A percentile compares a stretch with the other conserved stretches of the same genome.
Evolutionary conservation across 192 early-diverging fungal genomes (phyloP).

Genomic region (Allomyces macrogynus): DNA sequence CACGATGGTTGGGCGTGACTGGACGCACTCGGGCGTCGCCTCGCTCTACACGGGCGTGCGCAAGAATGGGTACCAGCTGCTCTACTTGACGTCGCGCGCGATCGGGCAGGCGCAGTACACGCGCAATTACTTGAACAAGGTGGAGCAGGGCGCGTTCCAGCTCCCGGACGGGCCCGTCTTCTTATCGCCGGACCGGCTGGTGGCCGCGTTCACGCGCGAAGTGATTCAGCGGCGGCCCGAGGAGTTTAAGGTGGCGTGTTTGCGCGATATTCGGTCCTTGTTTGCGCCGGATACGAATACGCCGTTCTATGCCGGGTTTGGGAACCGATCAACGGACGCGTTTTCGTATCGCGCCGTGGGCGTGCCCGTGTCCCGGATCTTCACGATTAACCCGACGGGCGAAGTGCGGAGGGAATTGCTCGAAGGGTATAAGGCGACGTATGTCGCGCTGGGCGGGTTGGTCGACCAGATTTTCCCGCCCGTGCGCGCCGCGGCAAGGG

Average conservation of each 20-base stretch:
- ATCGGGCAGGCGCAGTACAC: conserved; percentile 89
- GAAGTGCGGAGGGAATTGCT: conserved; percentile 80
- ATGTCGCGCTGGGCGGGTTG: conserved; percentile 72
- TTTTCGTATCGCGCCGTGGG: conserved; percentile 85
- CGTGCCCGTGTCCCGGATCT: conserved; percentile 80
- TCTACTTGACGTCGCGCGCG: conserved; percentile 85
- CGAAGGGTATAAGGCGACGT: conserved; percentile 62
- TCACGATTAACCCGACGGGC: conserved; percentile 83
- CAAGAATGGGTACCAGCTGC: conserved; percentile 83
- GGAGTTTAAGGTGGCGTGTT: conserved; percentile 90
- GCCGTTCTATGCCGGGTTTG: conserved; percentile 93
- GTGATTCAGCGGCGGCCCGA: conserved; percentile 87
- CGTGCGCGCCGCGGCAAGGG: conserved; percentile 10
- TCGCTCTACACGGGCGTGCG: conserved; percentile 85
- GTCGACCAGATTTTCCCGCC: conserved; percentile 90
- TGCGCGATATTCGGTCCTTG: conserved; percentile 71
- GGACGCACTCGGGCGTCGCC: conserved; percentile 93
- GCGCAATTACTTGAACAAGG: conserved; percentile 71
- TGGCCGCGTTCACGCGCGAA: conserved; percentile 81
- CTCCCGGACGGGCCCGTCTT: conserved; percentile 88
- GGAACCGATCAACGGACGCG: conserved; percentile 92
- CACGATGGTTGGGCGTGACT: conserved; percentile 92
- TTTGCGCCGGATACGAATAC: conserved; percentile 46
- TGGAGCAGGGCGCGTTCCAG: conserved; percentile 69
- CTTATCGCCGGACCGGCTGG: conserved; percentile 83